Conservation (phyloP, 148 eudicot genomes). For the Rhododendron ovatum region DNA sequence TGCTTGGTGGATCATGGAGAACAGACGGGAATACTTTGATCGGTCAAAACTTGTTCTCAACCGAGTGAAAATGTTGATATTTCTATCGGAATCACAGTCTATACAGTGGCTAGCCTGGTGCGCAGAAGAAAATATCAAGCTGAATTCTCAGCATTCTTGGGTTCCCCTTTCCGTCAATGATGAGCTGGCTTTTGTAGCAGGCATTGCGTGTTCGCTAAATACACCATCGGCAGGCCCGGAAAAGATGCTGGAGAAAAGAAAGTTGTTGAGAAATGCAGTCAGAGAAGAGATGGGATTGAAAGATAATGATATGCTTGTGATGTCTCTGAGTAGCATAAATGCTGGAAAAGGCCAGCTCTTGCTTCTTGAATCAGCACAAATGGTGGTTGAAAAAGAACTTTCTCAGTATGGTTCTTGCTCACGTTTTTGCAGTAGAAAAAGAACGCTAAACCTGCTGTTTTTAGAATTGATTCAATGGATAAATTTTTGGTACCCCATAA, state of each 20-base stretch:
- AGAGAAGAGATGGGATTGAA: slow-evolving; percentile 86
- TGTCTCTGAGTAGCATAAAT: slow-evolving; percentile 87
- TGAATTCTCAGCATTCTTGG: slow-evolving; percentile 51
- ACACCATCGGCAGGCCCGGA: slow-evolving; percentile 73
- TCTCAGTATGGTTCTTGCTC: slow-evolving; percentile 24
- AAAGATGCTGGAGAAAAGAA: slow-evolving; percentile 71
- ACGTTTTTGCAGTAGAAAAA: not conserved
- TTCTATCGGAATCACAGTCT: slow-evolving; percentile 85
- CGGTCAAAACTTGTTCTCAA: slow-evolving; percentile 79
- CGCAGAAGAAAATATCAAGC: slow-evolving; percentile 66
- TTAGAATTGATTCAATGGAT: not conserved
- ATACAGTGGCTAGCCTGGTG: slow-evolving; percentile 94
- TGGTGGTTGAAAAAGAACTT: slow-evolving; percentile 35
- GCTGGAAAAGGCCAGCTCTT: slow-evolving; percentile 91
- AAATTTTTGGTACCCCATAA: not conserved
- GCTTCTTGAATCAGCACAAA: slow-evolving; percentile 78
- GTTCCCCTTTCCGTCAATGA: slow-evolving; percentile 95
- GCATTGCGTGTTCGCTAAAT: slow-evolving; percentile 70
- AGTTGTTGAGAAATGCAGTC: slow-evolving; percentile 57
- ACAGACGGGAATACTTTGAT: slow-evolving; percentile 86
- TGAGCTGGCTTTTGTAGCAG: slow-evolving; percentile 96
- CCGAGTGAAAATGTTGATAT: slow-evolving; percentile 79
- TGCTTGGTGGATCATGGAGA: slow-evolving; percentile 99
- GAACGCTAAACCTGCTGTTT: not conserved
- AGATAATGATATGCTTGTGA: slow-evolving; percentile 80